These are phyloP conservation scores for Nannochloropsis gaditana DNA, from an alignment of 108 stramenopile species.

Conservation along the genomic window DNA sequence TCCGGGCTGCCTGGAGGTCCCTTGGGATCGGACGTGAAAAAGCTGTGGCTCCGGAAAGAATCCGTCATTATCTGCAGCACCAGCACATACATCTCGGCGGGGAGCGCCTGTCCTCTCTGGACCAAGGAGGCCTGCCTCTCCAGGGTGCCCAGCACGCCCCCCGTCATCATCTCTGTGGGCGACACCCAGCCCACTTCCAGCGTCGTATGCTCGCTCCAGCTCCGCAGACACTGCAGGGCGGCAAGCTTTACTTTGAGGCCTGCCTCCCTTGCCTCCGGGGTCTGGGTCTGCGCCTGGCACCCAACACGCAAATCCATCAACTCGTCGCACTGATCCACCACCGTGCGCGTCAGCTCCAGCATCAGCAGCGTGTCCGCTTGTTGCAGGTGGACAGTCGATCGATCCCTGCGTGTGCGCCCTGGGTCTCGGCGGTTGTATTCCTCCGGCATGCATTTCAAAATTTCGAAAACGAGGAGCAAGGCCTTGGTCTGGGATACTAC, in stretches of 20 bases:
- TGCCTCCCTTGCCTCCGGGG: neutral
- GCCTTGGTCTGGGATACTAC: neutral
- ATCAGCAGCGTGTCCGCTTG: neutral
- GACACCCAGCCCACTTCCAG: neutral
- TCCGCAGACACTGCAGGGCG: neutral
- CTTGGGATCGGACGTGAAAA: neutral
- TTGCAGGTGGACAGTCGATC: neutral
- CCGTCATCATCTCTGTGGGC: neutral
- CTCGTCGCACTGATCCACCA: neutral
- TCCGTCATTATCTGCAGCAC: neutral
- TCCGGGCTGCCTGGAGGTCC: neutral
- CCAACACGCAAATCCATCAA: neutral
- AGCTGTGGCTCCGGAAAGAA: neutral
- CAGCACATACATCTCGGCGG: neutral
- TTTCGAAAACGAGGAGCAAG: neutral
- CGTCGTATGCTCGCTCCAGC: neutral
- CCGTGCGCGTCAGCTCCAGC: neutral
- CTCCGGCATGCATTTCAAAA: neutral
- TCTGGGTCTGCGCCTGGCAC: neutral
- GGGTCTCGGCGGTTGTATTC: conserved; percentile 19
- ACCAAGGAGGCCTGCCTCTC: conserved; percentile 5
- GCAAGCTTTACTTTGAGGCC: neutral
- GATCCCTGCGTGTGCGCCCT: neutral
- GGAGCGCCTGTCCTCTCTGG: neutral
- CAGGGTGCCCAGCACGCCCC: neutral